Percentiles rank a stretch among this genome's conserved stretches.
phyloP scores from a whole-genome alignment of 139 green algal species.

The Closterium sp. region DNA sequence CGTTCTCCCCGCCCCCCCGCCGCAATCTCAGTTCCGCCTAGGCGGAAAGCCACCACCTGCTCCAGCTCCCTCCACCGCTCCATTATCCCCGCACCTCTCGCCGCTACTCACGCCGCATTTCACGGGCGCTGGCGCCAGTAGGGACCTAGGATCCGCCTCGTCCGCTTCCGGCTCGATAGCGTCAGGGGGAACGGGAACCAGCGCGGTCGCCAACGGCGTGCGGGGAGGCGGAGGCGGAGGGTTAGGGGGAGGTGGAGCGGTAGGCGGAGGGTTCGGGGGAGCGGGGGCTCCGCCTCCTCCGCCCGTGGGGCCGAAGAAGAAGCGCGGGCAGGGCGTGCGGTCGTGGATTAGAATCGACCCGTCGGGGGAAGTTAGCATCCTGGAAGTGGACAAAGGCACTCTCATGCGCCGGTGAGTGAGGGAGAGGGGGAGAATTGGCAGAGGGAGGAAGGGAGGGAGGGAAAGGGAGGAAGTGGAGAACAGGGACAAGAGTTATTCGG shows the following conservation, averaged over 20 bases:
- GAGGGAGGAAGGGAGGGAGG: no score
- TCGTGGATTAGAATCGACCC: conserved; percentile 38
- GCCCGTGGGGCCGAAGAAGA: conserved; percentile 11
- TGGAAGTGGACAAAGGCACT: conserved; percentile 39
- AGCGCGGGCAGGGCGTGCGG: conserved; percentile 29
- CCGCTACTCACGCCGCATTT: neutral
- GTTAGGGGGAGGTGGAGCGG: neutral
- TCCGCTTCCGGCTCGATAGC: neutral
- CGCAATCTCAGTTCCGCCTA: neutral
- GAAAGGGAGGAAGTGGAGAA: no score
- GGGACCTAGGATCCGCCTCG: neutral
- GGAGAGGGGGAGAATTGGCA: neutral
- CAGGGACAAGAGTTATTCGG: no score
- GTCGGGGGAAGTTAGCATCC: conserved; percentile 16
- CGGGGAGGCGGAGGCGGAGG: conserved; percentile 4
- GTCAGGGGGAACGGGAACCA: neutral
- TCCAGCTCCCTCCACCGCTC: neutral
- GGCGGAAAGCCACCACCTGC: neutral
- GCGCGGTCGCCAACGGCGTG: neutral
- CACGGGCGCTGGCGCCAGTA: neutral
- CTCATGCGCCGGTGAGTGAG: conserved; percentile 24
- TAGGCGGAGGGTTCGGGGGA: neutral
- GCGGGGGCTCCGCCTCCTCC: neutral
- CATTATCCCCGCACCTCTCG: neutral
- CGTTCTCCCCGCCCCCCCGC: neutral